Percentiles rank a stretch among this genome's conserved stretches.
Conservation (phyloP, 2,329 filamentous ascomycete species). For the Sphaerulina vaccinii region DNA sequence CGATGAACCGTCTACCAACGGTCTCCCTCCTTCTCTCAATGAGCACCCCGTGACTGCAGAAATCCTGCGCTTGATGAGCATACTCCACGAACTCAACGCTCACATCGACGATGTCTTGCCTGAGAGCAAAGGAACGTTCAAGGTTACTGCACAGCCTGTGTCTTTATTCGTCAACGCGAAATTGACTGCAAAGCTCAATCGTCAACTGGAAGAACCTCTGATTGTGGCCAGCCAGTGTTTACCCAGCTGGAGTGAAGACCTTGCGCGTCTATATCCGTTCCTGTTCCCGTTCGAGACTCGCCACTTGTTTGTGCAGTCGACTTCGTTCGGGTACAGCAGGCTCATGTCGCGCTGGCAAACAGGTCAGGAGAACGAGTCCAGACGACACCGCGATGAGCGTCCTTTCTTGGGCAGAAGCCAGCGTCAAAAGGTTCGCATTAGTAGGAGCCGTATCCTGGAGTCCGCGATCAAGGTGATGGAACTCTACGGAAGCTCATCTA, state of each 20-base stretch:
- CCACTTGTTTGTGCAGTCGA: slow-evolving; percentile 94
- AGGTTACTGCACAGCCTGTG: slow-evolving; percentile 75
- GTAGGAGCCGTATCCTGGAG: slow-evolving; percentile 88
- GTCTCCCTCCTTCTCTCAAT: slow-evolving; percentile 74
- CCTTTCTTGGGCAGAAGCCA: slow-evolving; percentile 89
- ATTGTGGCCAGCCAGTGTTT: slow-evolving; percentile 97
- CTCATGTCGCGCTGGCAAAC: slow-evolving; percentile 99
- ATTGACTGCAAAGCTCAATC: slow-evolving; percentile 93
- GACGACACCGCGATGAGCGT: slow-evolving; percentile 80
- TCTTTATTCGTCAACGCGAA: slow-evolving; percentile 99
- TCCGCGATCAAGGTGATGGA: slow-evolving; percentile 99
- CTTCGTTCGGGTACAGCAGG: slow-evolving; percentile 94
- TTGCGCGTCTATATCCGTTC: slow-evolving; percentile 92
- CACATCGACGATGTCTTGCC: slow-evolving; percentile 88
- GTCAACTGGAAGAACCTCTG: slow-evolving; percentile 91
- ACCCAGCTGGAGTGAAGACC: slow-evolving; percentile 91
- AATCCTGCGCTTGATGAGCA: slow-evolving; percentile 83
- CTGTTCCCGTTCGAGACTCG: slow-evolving; percentile 97
- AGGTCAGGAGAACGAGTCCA: slow-evolving; percentile 76
- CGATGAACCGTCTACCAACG: slow-evolving; percentile 49
- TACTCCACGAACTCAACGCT: slow-evolving; percentile 87
- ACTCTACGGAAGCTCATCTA: slow-evolving; percentile 93
- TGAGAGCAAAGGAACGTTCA: slow-evolving; percentile 63
- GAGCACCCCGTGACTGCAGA: slow-evolving; percentile 82
- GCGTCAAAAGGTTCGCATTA: slow-evolving; percentile 97